Percentiles rank a stretch among this genome's conserved stretches.
Conservation (phyloP, 2,329 filamentous ascomycete species). For the Pestalotiopsis sp. region DNA sequence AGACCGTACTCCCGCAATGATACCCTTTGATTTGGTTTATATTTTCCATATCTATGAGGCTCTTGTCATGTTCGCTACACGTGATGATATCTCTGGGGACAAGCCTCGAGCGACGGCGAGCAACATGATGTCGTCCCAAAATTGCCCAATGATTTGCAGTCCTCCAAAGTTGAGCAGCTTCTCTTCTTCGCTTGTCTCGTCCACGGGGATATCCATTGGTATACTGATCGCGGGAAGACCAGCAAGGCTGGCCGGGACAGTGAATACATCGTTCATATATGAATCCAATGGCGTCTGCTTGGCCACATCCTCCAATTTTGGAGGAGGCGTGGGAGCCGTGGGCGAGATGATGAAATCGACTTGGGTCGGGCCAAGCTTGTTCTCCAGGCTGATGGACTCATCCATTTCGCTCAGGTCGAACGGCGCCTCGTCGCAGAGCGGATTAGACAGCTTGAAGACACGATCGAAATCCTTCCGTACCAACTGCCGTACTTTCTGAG, state of each 20-base stretch:
- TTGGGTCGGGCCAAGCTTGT: slow-evolving; percentile 61
- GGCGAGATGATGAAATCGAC: slow-evolving; percentile 90
- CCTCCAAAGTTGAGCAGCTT: slow-evolving; percentile 53
- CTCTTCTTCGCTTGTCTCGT: slow-evolving; percentile 30
- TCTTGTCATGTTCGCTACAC: neutral
- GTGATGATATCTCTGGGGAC: slow-evolving; percentile 24
- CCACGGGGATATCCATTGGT: slow-evolving; percentile 56
- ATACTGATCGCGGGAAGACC: slow-evolving; percentile 88
- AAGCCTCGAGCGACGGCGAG: slow-evolving; percentile 58
- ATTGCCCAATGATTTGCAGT: slow-evolving; percentile 81
- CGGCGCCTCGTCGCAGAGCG: slow-evolving; percentile 57
- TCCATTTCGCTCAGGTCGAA: slow-evolving; percentile 66
- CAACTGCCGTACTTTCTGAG: slow-evolving; percentile 82
- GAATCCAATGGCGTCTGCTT: slow-evolving; percentile 65
- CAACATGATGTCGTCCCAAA: slow-evolving; percentile 71
- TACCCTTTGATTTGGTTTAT: neutral
- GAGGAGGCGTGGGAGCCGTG: slow-evolving; percentile 79
- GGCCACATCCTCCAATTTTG: slow-evolving; percentile 61
- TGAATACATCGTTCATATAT: slow-evolving; percentile 95
- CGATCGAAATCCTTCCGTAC: slow-evolving; percentile 86
- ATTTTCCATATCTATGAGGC: neutral
- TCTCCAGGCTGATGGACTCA: slow-evolving; percentile 51
- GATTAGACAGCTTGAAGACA: slow-evolving; percentile 73
- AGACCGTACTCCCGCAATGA: neutral
- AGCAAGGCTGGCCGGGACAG: slow-evolving; percentile 90